These are phyloP conservation scores for Mycena vulgaris DNA, from an alignment of 768 basidiomycete genomes.

Conservation along the genomic window DNA sequence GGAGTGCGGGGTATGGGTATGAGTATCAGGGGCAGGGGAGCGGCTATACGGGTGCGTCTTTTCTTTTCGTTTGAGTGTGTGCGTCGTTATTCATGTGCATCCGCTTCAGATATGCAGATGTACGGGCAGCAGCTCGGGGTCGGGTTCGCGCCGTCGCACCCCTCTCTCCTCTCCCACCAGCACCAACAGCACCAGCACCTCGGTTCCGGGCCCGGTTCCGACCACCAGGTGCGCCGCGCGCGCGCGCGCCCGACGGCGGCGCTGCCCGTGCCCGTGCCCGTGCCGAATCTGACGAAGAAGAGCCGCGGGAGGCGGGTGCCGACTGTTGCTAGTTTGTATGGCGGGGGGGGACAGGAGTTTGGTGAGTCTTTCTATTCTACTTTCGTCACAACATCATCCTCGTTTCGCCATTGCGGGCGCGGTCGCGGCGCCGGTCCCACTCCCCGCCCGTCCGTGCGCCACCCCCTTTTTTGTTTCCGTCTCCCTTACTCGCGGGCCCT, in stretches of 20 bases:
- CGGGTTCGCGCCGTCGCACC: too few species aligned
- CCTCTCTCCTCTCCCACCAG: too few species aligned
- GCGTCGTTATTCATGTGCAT: too few species aligned
- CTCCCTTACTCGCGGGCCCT: neutral
- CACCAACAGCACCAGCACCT: too few species aligned
- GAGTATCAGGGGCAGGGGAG: neutral
- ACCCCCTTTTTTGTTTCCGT: too few species aligned
- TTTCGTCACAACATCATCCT: too few species aligned
- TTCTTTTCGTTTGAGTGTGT: neutral
- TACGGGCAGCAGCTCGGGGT: too few species aligned
- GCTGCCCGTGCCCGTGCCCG: conserved; percentile 60
- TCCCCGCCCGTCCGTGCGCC: too few species aligned
- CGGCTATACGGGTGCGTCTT: neutral
- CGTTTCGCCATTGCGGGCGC: too few species aligned
- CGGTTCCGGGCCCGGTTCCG: too few species aligned
- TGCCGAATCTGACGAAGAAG: conserved; percentile 81
- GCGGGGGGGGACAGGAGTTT: conserved; percentile 12
- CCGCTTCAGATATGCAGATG: too few species aligned
- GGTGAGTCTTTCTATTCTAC: conserved; percentile 1
- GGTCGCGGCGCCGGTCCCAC: too few species aligned
- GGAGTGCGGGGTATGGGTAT: neutral
- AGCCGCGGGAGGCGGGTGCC: conserved; percentile 73
- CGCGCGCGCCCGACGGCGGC: conserved; percentile 43
- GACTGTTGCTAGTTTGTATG: conserved; percentile 45
- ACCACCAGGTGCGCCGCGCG: conserved; percentile 31